Percentiles rank a stretch among this genome's conserved stretches.
Evolutionary conservation across 2,329 filamentous ascomycete species (phyloP).

Genomic region (Aspergillus awamori): DNA sequence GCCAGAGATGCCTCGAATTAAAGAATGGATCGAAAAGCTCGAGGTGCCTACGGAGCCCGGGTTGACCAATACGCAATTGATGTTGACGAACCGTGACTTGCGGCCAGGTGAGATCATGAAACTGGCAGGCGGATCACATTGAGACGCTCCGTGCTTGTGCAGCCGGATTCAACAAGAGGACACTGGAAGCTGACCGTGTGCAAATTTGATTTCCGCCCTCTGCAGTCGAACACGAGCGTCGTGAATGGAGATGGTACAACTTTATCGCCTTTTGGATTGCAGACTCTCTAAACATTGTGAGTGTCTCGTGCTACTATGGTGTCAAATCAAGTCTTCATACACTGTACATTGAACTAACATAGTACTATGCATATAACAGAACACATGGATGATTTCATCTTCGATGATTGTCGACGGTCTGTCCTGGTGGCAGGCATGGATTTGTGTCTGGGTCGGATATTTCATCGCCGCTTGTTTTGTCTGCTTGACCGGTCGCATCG

Average conservation of each 20-base stretch:
- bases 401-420: slow-evolving; percentile 77
- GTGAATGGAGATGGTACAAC: slow-evolving; percentile 85
- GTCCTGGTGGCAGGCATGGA: slow-evolving; percentile 89
- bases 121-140: slow-evolving; percentile 10
- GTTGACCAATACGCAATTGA: slow-evolving; percentile 75
- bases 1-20: slow-evolving; percentile 32
- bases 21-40: slow-evolving; percentile 56
- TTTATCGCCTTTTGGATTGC: slow-evolving; percentile 88
- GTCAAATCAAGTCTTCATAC: slow-evolving; percentile 2
- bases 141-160: slow-evolving; percentile 14
- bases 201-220: slow-evolving; percentile 18
- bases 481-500: slow-evolving; percentile 77
- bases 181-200: slow-evolving; percentile 16
- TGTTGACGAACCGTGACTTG: slow-evolving; percentile 84
- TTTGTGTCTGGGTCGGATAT: slow-evolving; percentile 89
- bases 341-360: slow-evolving; percentile 1
- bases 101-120: slow-evolving; percentile 57
- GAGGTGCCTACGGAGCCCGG: slow-evolving; percentile 76
- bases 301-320: slow-evolving; percentile 17
- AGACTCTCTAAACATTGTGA: slow-evolving; percentile 77
- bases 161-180: slow-evolving; percentile 7
- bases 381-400: slow-evolving; percentile 92
- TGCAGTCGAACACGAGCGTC: slow-evolving; percentile 74
- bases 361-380: slow-evolving; percentile 45
- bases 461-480: slow-evolving; percentile 75